Evolutionary conservation across 2,329 filamentous ascomycete genomes (phyloP).

Genomic region (Penicillium hordei): DNA sequence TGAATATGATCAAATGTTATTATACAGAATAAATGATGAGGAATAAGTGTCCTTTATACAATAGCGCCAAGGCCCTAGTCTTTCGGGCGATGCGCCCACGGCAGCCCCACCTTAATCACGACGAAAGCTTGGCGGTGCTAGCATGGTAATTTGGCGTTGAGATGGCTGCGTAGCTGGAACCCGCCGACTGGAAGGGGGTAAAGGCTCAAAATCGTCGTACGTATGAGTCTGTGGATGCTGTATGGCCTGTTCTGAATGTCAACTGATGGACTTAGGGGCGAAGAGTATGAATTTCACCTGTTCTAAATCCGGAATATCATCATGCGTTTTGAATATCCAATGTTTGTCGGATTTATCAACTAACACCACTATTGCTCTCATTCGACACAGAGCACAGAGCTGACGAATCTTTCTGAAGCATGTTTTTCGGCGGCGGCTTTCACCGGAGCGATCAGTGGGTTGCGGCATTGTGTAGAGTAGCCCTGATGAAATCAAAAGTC

Average conservation of each 20-base stretch:
- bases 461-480: slow-evolving; percentile 1
- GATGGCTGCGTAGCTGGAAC: neutral
- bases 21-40: neutral
- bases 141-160: slow-evolving; percentile 1
- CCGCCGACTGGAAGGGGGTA: neutral
- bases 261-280: neutral
- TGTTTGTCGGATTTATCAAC: slow-evolving; percentile 7
- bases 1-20: neutral
- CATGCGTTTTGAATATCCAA: slow-evolving; percentile 17
- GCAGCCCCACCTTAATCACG: neutral
- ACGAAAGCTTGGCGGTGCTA: slow-evolving; percentile 1
- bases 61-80: neutral
- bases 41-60: neutral
- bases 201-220: slow-evolving; percentile 10
- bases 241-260: slow-evolving; percentile 3
- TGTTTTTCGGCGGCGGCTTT: slow-evolving; percentile 11
- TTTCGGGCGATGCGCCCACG: neutral
- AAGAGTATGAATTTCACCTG: slow-evolving; percentile 5
- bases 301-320: slow-evolving; percentile 9
- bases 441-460: slow-evolving; percentile 1
- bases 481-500: neutral
- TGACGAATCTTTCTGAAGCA: slow-evolving; percentile 12
- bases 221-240: slow-evolving; percentile 8
- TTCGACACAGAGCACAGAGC: slow-evolving; percentile 2
- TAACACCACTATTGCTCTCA: slow-evolving; percentile 9